Percentiles rank a stretch among this genome's conserved stretches.
phyloP scores from a whole-genome alignment of 345 rosid genomes.

The Mangifera indica region DNA sequence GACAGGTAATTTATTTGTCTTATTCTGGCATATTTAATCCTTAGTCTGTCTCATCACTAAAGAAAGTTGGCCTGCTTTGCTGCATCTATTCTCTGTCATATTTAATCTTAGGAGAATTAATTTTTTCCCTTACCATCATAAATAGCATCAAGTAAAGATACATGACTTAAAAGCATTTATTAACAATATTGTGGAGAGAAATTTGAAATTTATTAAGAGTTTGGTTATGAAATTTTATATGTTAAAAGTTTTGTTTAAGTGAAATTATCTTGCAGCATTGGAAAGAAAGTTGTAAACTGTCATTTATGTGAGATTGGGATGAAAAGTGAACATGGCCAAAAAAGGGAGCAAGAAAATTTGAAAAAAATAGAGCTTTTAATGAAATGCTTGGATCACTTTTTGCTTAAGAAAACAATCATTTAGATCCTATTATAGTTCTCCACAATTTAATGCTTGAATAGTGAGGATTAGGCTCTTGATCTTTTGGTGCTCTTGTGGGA shows the following conservation, averaged over 20 bases:
- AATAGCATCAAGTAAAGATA: neutral
- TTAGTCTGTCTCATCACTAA: neutral
- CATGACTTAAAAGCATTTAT: neutral
- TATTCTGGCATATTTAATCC: neutral
- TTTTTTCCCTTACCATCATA: neutral
- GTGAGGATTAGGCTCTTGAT: neutral
- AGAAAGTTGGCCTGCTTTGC: neutral
- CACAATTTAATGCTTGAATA: neutral
- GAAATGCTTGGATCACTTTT: neutral
- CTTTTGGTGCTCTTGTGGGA: neutral
- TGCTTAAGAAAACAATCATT: neutral
- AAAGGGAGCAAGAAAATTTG: neutral
- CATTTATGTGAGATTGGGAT: neutral
- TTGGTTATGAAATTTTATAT: neutral
- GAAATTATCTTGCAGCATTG: neutral
- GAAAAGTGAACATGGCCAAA: neutral
- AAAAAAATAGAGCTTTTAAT: neutral
- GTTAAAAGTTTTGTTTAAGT: neutral
- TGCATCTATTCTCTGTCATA: neutral
- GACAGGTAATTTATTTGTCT: slow-evolving; percentile 52
- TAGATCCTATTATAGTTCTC: neutral
- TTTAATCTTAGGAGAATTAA: neutral
- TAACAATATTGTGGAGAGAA: neutral
- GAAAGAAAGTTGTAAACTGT: neutral
- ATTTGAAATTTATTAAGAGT: neutral